These are phyloP conservation scores for Phascolomyces articulosus DNA, from an alignment of 371 early-diverging fungal genomes.

Conservation along the genomic window DNA sequence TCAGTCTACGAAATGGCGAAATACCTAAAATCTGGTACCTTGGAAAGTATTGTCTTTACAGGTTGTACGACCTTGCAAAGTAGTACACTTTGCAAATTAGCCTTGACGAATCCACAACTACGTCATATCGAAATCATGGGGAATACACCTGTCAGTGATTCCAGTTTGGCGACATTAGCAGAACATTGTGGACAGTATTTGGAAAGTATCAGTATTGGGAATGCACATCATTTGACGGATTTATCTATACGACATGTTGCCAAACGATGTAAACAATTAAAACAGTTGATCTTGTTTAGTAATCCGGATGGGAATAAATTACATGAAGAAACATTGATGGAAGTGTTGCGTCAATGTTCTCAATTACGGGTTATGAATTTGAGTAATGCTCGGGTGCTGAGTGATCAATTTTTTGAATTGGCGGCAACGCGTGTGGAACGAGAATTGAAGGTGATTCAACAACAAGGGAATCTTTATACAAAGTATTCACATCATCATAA, in stretches of 20 bases:
- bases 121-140: conserved; percentile 44
- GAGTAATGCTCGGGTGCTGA: conserved; percentile 45
- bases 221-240: conserved; percentile 42
- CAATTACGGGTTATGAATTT: conserved; percentile 32
- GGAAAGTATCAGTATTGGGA: conserved; percentile 43
- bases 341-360: conserved; percentile 34
- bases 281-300: conserved; percentile 40
- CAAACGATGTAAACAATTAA: conserved; percentile 29
- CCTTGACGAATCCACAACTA: conserved; percentile 45
- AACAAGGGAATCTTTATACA: background rate
- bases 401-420: conserved; percentile 33
- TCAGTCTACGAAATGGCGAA: conserved; percentile 55
- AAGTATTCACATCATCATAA: background rate
- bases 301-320: conserved; percentile 37
- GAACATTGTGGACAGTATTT: conserved; percentile 37
- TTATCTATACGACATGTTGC: conserved; percentile 38
- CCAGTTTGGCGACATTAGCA: conserved; percentile 37
- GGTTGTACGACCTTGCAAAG: conserved; percentile 46
- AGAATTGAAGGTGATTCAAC: conserved; percentile 23
- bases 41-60: conserved; percentile 35
- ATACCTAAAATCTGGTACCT: conserved; percentile 33
- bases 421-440: conserved; percentile 35
- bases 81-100: conserved; percentile 47
- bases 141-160: conserved; percentile 42
- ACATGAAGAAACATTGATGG: conserved; percentile 36